phyloP scores from a whole-genome alignment of 75 land plant genomes.

The Gnetum montanum region DNA sequence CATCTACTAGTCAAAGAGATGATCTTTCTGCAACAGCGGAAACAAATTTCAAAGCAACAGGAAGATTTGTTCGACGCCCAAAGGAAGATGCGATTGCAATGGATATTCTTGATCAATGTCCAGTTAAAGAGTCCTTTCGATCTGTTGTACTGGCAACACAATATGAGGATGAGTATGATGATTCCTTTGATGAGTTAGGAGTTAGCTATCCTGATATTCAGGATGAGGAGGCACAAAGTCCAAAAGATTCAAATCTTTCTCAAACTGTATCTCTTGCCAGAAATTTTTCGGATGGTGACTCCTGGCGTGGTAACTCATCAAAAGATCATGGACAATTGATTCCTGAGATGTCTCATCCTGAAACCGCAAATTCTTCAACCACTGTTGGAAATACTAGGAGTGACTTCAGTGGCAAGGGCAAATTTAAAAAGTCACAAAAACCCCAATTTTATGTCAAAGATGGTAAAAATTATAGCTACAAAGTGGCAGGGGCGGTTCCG shows the following conservation, averaged over 20 bases:
- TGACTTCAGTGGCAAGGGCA: constrained; percentile 12
- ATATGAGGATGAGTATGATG: constrained; percentile 97
- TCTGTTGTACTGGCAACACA: constrained; percentile 54
- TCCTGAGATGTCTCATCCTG: constrained; percentile 6
- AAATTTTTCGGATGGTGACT: neutral
- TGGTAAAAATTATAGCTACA: constrained; percentile 95
- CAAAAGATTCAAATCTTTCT: constrained; percentile 21
- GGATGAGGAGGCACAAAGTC: constrained; percentile 53
- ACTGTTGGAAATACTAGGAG: neutral
- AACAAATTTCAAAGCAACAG: constrained; percentile 10
- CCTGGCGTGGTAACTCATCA: constrained; percentile 2
- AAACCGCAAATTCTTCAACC: neutral
- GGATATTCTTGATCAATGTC: constrained; percentile 35
- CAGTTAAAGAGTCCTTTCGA: constrained; percentile 28
- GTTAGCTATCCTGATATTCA: constrained; percentile 45
- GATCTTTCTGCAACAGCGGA: neutral
- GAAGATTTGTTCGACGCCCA: constrained; percentile 61
- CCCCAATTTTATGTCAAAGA: constrained; percentile 92
- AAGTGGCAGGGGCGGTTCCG: constrained; percentile 83
- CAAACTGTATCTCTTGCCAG: constrained; percentile 6
- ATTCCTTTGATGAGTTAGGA: constrained; percentile 92
- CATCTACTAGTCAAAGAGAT: constrained; percentile 10
- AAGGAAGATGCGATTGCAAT: constrained; percentile 19
- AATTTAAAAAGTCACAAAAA: constrained; percentile 21
- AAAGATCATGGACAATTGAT: constrained; percentile 18